Evolutionary conservation across 148 eudicot species (phyloP).

Genomic region (Fagopyrum tataricum): DNA sequence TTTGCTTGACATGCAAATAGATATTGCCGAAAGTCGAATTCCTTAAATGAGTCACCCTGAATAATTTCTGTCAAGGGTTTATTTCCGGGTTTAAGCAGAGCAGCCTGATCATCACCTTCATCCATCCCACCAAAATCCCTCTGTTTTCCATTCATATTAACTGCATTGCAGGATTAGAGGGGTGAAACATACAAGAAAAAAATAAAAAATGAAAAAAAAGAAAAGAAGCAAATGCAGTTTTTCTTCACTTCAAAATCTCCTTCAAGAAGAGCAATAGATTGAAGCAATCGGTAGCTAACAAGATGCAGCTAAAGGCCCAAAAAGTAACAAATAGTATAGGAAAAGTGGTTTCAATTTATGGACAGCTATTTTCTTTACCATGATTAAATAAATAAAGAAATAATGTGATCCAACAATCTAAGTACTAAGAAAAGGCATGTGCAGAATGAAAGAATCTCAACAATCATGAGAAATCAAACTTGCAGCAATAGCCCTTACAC

Average conservation of each 20-base stretch:
- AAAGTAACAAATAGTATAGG: not conserved
- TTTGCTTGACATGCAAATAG: slow-evolving; percentile 95
- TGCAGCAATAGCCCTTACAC: not conserved
- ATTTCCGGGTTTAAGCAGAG: slow-evolving; percentile 58
- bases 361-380: not conserved
- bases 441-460: not conserved
- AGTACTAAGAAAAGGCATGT: not conserved
- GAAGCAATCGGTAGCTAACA: not conserved
- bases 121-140: slow-evolving; percentile 93
- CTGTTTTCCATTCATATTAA: slow-evolving; percentile 57
- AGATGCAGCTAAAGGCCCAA: not conserved
- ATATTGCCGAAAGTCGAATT: slow-evolving; percentile 96
- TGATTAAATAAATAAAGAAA: not conserved
- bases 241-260: not conserved
- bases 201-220: too few relatives aligned
- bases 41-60: slow-evolving; percentile 94
- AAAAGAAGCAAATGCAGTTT: not conserved
- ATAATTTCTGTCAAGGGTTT: slow-evolving; percentile 76
- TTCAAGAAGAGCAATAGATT: not conserved
- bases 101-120: slow-evolving; percentile 88
- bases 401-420: not conserved
- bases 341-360: not conserved
- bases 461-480: not conserved
- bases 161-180: slow-evolving; percentile 28
- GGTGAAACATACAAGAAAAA: slow-evolving; percentile 4